Evolutionary conservation across 176 grass and related monocot species (phyloP).

Genomic region (Coix lacrymajobi): DNA sequence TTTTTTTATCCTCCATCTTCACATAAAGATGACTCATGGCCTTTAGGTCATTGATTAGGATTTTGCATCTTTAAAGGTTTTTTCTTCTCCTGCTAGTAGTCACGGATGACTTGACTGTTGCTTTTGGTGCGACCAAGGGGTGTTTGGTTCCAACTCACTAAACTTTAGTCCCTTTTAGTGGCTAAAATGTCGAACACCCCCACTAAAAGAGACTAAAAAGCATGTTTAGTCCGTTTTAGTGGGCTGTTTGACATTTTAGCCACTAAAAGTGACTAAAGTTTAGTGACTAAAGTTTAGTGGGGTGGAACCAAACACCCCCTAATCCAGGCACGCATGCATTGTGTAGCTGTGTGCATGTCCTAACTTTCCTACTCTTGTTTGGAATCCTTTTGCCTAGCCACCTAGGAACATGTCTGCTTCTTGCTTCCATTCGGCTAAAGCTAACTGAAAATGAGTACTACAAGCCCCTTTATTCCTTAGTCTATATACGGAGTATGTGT

Average conservation of each 20-base stretch:
- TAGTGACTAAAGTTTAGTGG: too few relatives aligned
- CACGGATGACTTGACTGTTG: neutral
- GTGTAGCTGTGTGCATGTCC: neutral
- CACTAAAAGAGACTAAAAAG: too few relatives aligned
- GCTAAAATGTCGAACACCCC: too few relatives aligned
- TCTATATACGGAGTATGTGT: neutral
- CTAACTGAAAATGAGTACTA: neutral
- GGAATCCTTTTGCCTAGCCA: neutral
- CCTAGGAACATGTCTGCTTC: slow-evolving; percentile 2
- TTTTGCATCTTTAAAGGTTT: slow-evolving; percentile 47
- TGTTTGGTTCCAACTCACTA: too few relatives aligned
- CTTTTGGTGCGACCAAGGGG: slow-evolving; percentile 26
- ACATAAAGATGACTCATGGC: neutral
- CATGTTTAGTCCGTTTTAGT: too few relatives aligned
- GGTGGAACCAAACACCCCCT: too few relatives aligned
- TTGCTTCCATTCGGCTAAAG: slow-evolving; percentile 21
- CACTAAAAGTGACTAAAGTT: too few relatives aligned
- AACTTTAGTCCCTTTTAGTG: too few relatives aligned
- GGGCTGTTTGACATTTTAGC: too few relatives aligned
- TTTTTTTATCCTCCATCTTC: too few relatives aligned
- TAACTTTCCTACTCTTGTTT: slow-evolving; percentile 7
- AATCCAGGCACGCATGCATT: neutral
- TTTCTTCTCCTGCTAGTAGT: neutral
- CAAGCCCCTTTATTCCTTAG: slow-evolving; percentile 3
- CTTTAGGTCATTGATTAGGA: neutral